phyloP scores from a whole-genome alignment of 257 asterid species.

The Nicotiana obtusifolia region DNA sequence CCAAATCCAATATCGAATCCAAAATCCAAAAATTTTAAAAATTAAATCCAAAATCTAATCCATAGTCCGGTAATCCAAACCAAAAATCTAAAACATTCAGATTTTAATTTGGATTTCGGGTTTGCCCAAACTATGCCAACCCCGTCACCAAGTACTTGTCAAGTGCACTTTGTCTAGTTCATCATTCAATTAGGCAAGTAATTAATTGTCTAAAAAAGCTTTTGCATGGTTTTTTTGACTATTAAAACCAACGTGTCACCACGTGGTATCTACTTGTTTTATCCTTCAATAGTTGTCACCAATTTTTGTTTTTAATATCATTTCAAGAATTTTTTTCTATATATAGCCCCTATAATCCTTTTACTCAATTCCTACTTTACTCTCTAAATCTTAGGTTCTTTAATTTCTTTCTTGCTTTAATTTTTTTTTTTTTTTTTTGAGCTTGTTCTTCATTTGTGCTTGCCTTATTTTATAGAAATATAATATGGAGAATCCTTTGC shows the following conservation, averaged over 20 bases:
- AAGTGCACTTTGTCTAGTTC: background rate
- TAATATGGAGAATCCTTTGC: slow-evolving; percentile 21
- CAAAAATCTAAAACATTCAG: too few species aligned
- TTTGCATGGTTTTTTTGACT: background rate
- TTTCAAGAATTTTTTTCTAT: background rate
- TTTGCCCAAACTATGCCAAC: too few species aligned
- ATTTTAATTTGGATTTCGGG: too few species aligned
- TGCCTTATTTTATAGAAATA: background rate
- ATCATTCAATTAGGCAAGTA: background rate
- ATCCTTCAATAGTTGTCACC: background rate
- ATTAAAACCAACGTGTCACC: background rate
- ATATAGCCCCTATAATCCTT: background rate
- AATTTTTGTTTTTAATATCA: background rate
- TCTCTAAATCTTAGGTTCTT: background rate
- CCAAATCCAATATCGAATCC: too few species aligned
- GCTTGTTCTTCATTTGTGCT: background rate
- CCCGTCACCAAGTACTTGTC: background rate
- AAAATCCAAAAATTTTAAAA: too few species aligned
- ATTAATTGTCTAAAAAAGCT: background rate
- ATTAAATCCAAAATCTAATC: too few species aligned
- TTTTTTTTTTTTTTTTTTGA: background rate
- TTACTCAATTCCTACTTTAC: background rate
- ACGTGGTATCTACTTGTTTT: slow-evolving; percentile 6
- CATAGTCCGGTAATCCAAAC: too few species aligned
- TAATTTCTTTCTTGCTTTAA: background rate